Conservation (phyloP, 2,329 filamentous ascomycete species). For the Fusarium newnesense region DNA sequence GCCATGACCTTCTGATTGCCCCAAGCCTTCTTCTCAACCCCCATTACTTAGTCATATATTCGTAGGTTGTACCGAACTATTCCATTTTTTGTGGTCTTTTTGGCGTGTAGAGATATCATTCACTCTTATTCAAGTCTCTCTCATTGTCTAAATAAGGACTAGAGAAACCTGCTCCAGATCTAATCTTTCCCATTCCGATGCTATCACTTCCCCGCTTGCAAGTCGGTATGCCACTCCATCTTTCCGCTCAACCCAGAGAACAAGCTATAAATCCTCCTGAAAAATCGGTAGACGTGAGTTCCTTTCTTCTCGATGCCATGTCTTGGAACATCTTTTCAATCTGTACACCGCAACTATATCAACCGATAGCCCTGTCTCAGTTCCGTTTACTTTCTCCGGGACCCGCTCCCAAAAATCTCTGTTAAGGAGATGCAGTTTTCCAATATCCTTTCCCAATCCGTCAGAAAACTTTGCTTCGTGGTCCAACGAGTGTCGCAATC, state of each 20-base stretch:
- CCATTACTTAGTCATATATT: too few species aligned
- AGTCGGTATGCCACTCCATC: neutral
- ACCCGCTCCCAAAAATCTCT: rapidly evolving
- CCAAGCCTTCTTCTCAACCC: too few species aligned
- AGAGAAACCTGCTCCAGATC: neutral
- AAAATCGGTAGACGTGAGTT: neutral
- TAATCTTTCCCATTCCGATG: neutral
- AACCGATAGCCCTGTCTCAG: neutral
- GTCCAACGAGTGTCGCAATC: rapidly evolving
- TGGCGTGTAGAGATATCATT: too few species aligned
- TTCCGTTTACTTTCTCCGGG: neutral
- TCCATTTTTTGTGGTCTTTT: too few species aligned
- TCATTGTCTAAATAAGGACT: neutral
- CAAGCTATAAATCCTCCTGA: neutral
- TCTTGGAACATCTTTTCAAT: neutral
- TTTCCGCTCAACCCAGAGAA: constrained; percentile 20
- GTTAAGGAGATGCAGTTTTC: rapidly evolving
- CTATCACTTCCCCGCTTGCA: neutral
- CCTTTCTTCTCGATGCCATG: neutral
- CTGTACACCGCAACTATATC: constrained; percentile 6
- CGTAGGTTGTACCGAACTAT: too few species aligned
- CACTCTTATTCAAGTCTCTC: too few species aligned
- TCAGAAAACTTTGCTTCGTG: neutral
- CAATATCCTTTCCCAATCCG: rapidly evolving
- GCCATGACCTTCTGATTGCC: too few species aligned